Conservation (phyloP, 2,329 filamentous ascomycete species). For the Cryoendolithus antarcticus region DNA sequence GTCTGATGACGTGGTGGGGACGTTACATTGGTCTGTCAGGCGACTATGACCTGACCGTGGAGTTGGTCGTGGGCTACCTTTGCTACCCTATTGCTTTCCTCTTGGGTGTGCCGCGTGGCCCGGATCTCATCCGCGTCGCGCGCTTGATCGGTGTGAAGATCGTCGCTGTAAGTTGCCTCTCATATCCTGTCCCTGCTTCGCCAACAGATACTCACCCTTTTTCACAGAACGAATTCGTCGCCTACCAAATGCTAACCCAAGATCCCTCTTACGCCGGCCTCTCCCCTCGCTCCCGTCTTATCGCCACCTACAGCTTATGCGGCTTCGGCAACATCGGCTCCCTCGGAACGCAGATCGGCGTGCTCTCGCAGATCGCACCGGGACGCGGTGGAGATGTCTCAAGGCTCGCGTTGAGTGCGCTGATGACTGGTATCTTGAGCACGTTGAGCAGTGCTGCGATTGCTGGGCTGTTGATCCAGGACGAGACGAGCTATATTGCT, state of each 20-base stretch:
- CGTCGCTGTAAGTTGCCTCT: constrained; percentile 45
- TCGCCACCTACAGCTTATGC: constrained; percentile 77
- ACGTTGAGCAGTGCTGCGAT: constrained; percentile 69
- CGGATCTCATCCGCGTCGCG: constrained; percentile 55
- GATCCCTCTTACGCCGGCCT: constrained; percentile 44
- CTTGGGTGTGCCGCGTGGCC: constrained; percentile 57
- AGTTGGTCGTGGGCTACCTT: constrained; percentile 65
- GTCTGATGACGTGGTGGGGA: constrained; percentile 73
- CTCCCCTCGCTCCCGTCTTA: constrained; percentile 59
- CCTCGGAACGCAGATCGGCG: constrained; percentile 80
- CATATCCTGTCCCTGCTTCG: background rate
- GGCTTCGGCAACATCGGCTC: constrained; percentile 69
- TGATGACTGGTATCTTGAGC: constrained; percentile 64
- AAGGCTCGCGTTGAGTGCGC: constrained; percentile 60
- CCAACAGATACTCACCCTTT: constrained; percentile 1
- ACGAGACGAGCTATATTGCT: constrained; percentile 26
- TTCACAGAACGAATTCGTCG: constrained; percentile 61
- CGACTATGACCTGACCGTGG: constrained; percentile 56
- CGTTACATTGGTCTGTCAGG: constrained; percentile 59
- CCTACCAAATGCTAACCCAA: constrained; percentile 48
- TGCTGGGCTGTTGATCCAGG: constrained; percentile 60
- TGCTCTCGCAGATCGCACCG: constrained; percentile 69
- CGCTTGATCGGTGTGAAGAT: constrained; percentile 76
- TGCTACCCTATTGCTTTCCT: constrained; percentile 70
- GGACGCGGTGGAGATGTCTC: constrained; percentile 63